phyloP scores from a whole-genome alignment of 2,329 filamentous ascomycete species.

The Thielaviopsis ethacetica region DNA sequence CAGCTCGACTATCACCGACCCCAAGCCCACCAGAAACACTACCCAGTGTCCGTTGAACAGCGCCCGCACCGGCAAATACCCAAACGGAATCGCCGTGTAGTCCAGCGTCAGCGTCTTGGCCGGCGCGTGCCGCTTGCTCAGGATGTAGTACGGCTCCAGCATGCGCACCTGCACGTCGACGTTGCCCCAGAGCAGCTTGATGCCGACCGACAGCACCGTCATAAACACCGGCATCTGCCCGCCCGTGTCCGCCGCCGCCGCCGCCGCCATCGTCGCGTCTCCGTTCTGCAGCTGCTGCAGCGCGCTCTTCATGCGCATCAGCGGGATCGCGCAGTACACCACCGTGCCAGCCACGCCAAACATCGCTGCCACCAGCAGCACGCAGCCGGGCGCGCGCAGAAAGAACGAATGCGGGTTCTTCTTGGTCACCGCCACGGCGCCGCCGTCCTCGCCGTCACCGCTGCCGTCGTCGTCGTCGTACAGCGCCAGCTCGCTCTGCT shows the following conservation, averaged over 20 bases:
- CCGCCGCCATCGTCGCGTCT: no score
- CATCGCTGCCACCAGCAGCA: constrained; percentile 46
- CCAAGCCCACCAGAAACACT: constrained; percentile 52
- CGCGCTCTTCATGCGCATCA: no score
- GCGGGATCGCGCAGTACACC: constrained; percentile 29
- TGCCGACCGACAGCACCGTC: constrained; percentile 45
- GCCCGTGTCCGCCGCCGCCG: constrained; percentile 32
- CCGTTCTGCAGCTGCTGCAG: no score
- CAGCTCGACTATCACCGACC: constrained; percentile 57
- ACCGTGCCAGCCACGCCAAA: constrained; percentile 38
- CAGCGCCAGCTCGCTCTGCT: no score
- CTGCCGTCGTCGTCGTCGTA: not conserved
- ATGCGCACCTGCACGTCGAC: constrained; percentile 55
- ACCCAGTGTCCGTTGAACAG: constrained; percentile 47
- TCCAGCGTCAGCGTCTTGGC: constrained; percentile 52
- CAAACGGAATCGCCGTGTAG: constrained; percentile 56
- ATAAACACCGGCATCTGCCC: constrained; percentile 48
- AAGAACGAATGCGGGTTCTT: constrained; percentile 54
- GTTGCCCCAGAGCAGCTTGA: constrained; percentile 53
- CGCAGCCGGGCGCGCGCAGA: constrained; percentile 41
- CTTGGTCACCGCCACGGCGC: constrained; percentile 22
- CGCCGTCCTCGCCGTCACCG: not conserved
- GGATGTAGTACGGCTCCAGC: constrained; percentile 59
- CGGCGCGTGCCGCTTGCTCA: constrained; percentile 48
- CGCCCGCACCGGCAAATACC: constrained; percentile 45